Conservation (phyloP, 1,284 basidiomycete species). For the Ustilago loliicola region DNA sequence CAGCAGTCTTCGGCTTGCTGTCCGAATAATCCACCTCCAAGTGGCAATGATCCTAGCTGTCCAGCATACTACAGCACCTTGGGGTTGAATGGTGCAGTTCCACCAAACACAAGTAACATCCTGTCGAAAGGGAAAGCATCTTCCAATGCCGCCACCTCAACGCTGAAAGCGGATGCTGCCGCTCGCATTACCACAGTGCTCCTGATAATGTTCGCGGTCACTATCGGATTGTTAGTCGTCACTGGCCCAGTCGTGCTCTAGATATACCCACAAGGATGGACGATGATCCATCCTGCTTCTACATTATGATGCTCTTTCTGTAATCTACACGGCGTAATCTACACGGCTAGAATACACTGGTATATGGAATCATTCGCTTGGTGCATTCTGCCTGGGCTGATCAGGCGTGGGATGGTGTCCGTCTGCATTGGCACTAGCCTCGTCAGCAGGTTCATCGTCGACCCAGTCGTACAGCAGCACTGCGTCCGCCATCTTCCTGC, state of each 20-base stretch:
- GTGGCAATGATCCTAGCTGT: conserved; percentile 30
- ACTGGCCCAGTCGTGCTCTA: conserved; percentile 1
- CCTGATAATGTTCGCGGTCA: background rate
- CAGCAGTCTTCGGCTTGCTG: conserved; percentile 59
- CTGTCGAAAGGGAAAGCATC: conserved; percentile 46
- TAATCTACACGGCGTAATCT: background rate
- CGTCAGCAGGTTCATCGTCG: conserved; percentile 40
- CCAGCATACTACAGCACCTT: conserved; percentile 53
- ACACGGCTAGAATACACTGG: background rate
- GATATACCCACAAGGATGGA: conserved; percentile 14
- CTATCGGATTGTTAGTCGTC: conserved; percentile 13
- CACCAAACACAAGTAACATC: conserved; percentile 53
- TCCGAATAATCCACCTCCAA: conserved; percentile 44
- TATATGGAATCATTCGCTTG: background rate
- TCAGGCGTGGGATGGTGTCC: conserved; percentile 8
- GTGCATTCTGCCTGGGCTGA: background rate
- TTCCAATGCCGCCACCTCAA: conserved; percentile 20
- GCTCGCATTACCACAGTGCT: background rate
- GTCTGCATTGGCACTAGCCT: conserved; percentile 6
- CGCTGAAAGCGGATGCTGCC: background rate
- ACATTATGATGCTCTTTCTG: background rate
- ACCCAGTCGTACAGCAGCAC: conserved; percentile 56
- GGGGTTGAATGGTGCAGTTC: conserved; percentile 18
- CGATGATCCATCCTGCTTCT: background rate
- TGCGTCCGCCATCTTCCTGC: conserved; percentile 49